Base-by-base conservation (phyloP, 1,284 basidiomycete genomes). In the Heterobasidion annosum region DNA sequence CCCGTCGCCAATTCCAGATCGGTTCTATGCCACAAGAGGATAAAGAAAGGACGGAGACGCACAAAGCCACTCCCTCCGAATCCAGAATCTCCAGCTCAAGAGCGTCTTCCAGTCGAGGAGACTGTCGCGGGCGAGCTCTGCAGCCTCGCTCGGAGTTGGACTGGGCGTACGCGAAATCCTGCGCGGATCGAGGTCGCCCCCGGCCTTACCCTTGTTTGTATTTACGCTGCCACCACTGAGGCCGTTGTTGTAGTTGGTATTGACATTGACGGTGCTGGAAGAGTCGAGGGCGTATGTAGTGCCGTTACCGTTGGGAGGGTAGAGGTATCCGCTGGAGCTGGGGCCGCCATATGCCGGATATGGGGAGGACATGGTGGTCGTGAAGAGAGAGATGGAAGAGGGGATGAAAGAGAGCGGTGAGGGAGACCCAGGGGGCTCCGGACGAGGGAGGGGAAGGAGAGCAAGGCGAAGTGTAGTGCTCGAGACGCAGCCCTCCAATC, bases 51-150 rank as follows among this genome's bases (percentile, higher is more conserved):
- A 40, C 25, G 25, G 12, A 44, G 5, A 74, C 77, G 67, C 63
- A 79, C 77, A 73, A 55, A 70, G 56, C 77, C 76, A 78, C 57
- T 77, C 73, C 57, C 65, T 70, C 54, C 77, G 64, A 18, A 79
- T 58, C 78, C 78, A 80, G 59, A 71, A 79, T 40, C 70, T 67
- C 75, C 73, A 75, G 13, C 61, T 66, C 55, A 56, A 55, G 58
- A 78, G 64, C 48, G 69, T 68, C 52, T 72, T 65, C 73, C 72
- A 78, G 62, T 79, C 70, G 54, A 79, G 63, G 51, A 77, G 52
- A 12, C 72, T 67, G 32, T 63, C 61, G 54, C 68, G 67, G 25
- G 61, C 56, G 53, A 74, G 67, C 61, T 67, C 66, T 48, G 61
- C 67, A 1, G 58, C 60, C 61, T 74, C 72, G 51, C 68, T 70